Evolutionary conservation across 202 grass and related monocot genomes (phyloP).

Genomic region (Zizania palustris): DNA sequence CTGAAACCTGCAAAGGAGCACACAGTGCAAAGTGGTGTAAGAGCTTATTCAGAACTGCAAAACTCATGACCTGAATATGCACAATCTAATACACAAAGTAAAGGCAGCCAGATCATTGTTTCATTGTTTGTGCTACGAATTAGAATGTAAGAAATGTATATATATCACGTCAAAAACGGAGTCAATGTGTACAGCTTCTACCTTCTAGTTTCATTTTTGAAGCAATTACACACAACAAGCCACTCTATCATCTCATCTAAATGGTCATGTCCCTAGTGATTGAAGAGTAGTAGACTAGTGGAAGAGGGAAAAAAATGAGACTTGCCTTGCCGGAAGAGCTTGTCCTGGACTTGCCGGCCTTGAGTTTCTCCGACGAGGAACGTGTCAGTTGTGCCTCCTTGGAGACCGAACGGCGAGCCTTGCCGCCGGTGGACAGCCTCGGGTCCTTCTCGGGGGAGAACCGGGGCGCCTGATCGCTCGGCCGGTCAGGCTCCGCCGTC

Average conservation of each 20-base stretch:
- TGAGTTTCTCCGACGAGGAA: conserved; percentile 35
- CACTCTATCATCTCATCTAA: not conserved
- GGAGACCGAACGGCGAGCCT: conserved; percentile 34
- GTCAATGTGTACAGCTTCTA: not conserved
- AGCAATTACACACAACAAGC: not conserved
- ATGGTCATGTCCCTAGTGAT: not conserved
- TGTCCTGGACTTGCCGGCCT: conserved; percentile 38
- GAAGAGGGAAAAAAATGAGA: not conserved
- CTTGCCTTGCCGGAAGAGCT: conserved; percentile 56
- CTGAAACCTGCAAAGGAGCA: conserved; percentile 48
- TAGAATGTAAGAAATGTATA: not conserved
- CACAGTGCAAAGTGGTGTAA: not conserved
- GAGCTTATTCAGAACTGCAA: conserved; percentile 1
- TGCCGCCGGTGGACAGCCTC: conserved; percentile 27
- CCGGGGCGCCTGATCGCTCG: conserved; percentile 2
- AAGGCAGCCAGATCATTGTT: not conserved
- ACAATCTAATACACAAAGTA: not conserved
- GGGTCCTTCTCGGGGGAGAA: conserved; percentile 13
- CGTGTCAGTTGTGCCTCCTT: conserved; percentile 34
- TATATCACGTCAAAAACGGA: not conserved
- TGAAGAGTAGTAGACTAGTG: not conserved
- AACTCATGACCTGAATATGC: not conserved
- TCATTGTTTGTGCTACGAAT: not conserved
- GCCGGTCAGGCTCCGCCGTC: conserved; percentile 4
- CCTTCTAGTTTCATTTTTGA: not conserved